Conservation (phyloP, 805 yeast species). For the Candida suzukii region DNA sequence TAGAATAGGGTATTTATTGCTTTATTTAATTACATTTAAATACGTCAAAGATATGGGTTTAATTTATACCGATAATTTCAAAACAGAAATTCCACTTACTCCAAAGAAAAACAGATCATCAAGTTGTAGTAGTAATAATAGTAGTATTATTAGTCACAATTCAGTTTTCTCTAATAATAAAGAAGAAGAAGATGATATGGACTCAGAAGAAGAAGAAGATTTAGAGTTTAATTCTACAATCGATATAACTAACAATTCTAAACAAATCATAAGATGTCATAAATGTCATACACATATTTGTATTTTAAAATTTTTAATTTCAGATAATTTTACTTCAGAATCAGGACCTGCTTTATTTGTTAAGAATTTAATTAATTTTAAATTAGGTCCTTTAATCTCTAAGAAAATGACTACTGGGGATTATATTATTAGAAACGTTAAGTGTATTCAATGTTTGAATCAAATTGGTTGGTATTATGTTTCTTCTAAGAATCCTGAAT, state of each 20-base stretch:
- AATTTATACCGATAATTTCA: constrained; percentile 23
- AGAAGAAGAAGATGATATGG: constrained; percentile 4
- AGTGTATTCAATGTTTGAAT: constrained; percentile 24
- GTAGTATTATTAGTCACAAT: constrained; percentile 5
- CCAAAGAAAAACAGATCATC: not conserved
- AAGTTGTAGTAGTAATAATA: too few relatives aligned
- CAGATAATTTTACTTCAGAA: constrained; percentile 26
- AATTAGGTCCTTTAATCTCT: constrained; percentile 9
- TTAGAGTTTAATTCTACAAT: constrained; percentile 7
- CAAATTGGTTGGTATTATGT: constrained; percentile 29
- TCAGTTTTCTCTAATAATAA: constrained; percentile 1
- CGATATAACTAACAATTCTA: constrained; percentile 7
- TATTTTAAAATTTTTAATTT: constrained; percentile 19
- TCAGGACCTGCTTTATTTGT: constrained; percentile 28
- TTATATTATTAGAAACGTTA: constrained; percentile 21
- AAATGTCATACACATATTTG: constrained; percentile 28
- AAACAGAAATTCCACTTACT: constrained; percentile 7
- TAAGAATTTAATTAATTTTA: constrained; percentile 21
- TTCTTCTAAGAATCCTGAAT: constrained; percentile 18
- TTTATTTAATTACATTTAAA: not conserved
- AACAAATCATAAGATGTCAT: constrained; percentile 21
- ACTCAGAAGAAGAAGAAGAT: constrained; percentile 12
- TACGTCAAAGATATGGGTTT: constrained; percentile 18
- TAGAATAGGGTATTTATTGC: too few relatives aligned
- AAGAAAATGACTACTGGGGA: constrained; percentile 27